phyloP scores from a whole-genome alignment of 148 eudicot genomes.

The Rhododendron ferrugineum region DNA sequence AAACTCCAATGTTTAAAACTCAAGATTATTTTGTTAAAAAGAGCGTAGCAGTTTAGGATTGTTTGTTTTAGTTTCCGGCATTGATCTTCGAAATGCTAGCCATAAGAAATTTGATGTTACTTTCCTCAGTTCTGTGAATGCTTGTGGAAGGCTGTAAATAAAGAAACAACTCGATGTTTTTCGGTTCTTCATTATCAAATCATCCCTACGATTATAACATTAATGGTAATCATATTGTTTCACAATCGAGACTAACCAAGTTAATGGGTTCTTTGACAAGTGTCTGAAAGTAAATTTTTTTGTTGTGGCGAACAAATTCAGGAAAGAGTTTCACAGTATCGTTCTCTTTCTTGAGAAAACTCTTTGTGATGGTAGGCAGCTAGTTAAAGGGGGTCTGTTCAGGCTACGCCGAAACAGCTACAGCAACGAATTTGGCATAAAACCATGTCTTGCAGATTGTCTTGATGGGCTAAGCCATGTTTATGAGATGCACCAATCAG shows the following conservation, averaged over 20 bases:
- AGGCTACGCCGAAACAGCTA: constrained; percentile 39
- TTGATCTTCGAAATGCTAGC: background rate
- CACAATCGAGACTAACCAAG: background rate
- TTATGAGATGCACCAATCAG: constrained; percentile 78
- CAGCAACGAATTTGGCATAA: constrained; percentile 64
- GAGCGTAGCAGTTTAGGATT: background rate
- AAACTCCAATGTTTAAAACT: background rate
- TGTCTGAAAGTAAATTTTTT: background rate
- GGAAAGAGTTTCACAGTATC: constrained; percentile 56
- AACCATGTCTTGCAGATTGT: constrained; percentile 80
- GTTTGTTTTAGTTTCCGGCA: background rate
- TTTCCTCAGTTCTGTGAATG: background rate
- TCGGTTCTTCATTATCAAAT: background rate
- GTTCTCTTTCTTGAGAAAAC: constrained; percentile 58
- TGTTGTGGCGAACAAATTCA: constrained; percentile 7
- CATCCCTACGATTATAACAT: background rate
- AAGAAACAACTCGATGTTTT: background rate
- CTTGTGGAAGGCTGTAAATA: background rate
- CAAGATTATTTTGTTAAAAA: background rate
- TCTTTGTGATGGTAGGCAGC: constrained; percentile 70
- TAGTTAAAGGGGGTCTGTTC: constrained; percentile 52
- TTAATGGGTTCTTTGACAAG: background rate
- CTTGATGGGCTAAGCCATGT: constrained; percentile 64
- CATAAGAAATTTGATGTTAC: background rate
- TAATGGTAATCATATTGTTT: background rate